Conservation (phyloP, 2,329 filamentous ascomycete species). For the Xylariales sp. region DNA sequence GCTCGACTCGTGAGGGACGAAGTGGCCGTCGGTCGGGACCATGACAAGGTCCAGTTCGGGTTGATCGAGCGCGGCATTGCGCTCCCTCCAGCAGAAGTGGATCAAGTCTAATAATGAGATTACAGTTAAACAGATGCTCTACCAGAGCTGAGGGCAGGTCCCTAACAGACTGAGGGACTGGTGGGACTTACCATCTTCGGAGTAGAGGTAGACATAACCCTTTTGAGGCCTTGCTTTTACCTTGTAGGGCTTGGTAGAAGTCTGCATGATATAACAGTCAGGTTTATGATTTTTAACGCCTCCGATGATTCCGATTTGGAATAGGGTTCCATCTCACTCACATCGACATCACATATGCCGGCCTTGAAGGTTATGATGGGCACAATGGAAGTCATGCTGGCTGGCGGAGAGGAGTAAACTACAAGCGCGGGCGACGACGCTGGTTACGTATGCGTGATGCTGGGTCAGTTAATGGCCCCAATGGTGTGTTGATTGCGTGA, state of each 20-base stretch:
- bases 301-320: too few relatives aligned
- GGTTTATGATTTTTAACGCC: too few relatives aligned
- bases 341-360: slow-evolving; percentile 80
- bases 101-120: slow-evolving; percentile 85
- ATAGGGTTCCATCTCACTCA: too few relatives aligned
- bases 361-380: slow-evolving; percentile 97
- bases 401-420: too few relatives aligned
- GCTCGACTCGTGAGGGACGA: slow-evolving; percentile 70
- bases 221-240: slow-evolving; percentile 68
- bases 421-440: too few relatives aligned
- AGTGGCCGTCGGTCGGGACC: slow-evolving; percentile 85
- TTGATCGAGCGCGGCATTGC: slow-evolving; percentile 63
- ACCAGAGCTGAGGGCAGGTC: too few relatives aligned
- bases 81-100: slow-evolving; percentile 95
- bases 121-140: too few relatives aligned
- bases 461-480: too few relatives aligned
- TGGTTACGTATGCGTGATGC: too few relatives aligned
- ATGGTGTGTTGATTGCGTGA: too few relatives aligned
- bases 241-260: slow-evolving; percentile 53
- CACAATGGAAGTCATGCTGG: slow-evolving; percentile 84
- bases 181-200: slow-evolving; percentile 68
- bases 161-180: too few relatives aligned
- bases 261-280: too few relatives aligned
- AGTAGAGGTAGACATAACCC: slow-evolving; percentile 90
- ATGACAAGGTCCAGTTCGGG: slow-evolving; percentile 89